phyloP scores from a whole-genome alignment of 108 stramenopile species.

The Aurantiochytrium sp. region DNA sequence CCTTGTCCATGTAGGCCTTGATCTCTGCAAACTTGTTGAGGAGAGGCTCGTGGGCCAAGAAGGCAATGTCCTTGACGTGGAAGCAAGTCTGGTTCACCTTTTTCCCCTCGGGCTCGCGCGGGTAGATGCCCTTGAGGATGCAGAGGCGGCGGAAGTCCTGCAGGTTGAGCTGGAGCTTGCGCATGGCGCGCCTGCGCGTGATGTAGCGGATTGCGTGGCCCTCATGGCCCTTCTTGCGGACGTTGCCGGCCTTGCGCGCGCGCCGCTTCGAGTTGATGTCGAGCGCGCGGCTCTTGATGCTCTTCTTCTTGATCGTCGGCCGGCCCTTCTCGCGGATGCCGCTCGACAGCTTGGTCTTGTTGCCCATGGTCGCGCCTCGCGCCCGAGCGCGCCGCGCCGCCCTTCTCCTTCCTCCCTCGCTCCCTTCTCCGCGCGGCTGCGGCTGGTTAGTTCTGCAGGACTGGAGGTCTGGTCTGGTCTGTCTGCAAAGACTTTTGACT shows the following conservation, averaged over 20 bases:
- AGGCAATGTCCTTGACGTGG: conserved; percentile 92
- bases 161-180: conserved; percentile 84
- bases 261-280: conserved; percentile 81
- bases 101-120: conserved; percentile 72
- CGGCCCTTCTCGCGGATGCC: neutral
- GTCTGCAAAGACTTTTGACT: too few species aligned
- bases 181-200: conserved; percentile 78
- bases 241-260: conserved; percentile 92
- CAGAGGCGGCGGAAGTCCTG: conserved; percentile 97
- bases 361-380: neutral
- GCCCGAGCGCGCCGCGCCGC: too few species aligned
- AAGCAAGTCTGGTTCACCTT: conserved; percentile 84
- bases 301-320: neutral
- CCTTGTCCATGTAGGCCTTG: conserved; percentile 47
- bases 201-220: conserved; percentile 92
- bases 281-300: conserved; percentile 10
- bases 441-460: too few species aligned
- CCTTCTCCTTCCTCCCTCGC: too few species aligned
- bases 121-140: conserved; percentile 98
- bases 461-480: too few species aligned
- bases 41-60: conserved; percentile 92
- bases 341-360: neutral
- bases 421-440: neutral
- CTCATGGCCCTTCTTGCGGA: conserved; percentile 77
- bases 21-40: conserved; percentile 92